These are phyloP conservation scores for Nasturtium officinale DNA, from an alignment of 345 rosid genomes.

Conservation along the genomic window DNA sequence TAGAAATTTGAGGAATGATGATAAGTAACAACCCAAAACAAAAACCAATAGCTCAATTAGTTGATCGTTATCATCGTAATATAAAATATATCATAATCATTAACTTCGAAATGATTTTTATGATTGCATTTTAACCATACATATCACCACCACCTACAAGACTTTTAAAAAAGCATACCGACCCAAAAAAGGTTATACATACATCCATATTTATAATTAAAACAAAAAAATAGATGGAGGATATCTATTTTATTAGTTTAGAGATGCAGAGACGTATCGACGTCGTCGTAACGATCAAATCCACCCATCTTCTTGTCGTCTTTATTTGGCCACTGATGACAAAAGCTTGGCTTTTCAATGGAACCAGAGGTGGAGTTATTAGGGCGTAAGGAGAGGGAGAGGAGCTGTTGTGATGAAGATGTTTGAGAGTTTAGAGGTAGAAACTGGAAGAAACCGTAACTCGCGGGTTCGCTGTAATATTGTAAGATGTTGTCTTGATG, in stretches of 20 bases:
- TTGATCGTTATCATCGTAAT: neutral
- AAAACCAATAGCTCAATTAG: neutral
- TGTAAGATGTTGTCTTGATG: conserved; percentile 36
- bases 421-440: conserved; percentile 43
- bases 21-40: neutral
- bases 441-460: conserved; percentile 53
- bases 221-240: neutral
- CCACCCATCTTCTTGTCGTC: conserved; percentile 40
- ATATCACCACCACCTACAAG: conserved; percentile 34
- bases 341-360: conserved; percentile 40
- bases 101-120: conserved; percentile 25
- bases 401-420: conserved; percentile 41
- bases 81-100: neutral
- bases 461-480: conserved; percentile 45
- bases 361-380: conserved; percentile 10
- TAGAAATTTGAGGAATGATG: neutral
- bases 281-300: conserved; percentile 46
- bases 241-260: conserved; percentile 25
- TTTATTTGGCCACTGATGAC: conserved; percentile 41
- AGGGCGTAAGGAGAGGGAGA: conserved; percentile 37
- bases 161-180: conserved; percentile 25
- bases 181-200: conserved; percentile 33
- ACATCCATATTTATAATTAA: conserved; percentile 28
- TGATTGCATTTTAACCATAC: conserved; percentile 36
- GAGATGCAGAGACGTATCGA: conserved; percentile 82